A percentile compares a stretch with the other conserved stretches of the same genome.
These are phyloP conservation scores for Coemansia sp. DNA, from an alignment of 192 early-diverging fungal genomes.

Conservation along the genomic window DNA sequence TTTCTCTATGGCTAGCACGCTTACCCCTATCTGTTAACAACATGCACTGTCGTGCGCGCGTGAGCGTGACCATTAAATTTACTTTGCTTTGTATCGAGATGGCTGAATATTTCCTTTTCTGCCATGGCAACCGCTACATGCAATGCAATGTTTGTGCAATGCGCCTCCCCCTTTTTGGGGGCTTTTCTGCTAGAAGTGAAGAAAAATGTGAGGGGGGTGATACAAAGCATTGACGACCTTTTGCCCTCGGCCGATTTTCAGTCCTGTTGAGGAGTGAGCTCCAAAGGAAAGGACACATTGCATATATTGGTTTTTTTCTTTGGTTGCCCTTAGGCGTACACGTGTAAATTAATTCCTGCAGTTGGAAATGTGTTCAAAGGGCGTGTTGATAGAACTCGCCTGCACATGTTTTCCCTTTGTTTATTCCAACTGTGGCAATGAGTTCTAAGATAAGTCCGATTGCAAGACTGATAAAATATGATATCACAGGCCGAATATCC, in stretches of 20 bases:
- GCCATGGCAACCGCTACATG: conserved; percentile 8
- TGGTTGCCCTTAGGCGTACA: background rate
- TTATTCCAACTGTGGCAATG: background rate
- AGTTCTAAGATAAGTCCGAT: background rate
- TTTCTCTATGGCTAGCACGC: conserved; percentile 2
- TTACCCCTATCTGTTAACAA: background rate
- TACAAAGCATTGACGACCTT: background rate
- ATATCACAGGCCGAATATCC: background rate
- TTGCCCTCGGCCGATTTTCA: background rate
- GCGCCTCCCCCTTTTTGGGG: background rate
- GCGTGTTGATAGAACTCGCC: background rate
- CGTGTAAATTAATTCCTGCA: conserved; percentile 12
- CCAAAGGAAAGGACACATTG: background rate
- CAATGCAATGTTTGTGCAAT: conserved; percentile 13
- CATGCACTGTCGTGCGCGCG: conserved; percentile 7
- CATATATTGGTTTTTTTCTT: conserved; percentile 9
- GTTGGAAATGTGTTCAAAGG: conserved; percentile 4
- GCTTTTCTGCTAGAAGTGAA: background rate
- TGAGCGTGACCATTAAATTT: conserved; percentile 13
- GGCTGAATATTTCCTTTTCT: conserved; percentile 14
- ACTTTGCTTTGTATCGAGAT: conserved; percentile 2
- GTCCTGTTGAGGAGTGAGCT: background rate
- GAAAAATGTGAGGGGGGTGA: background rate
- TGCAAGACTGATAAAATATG: background rate
- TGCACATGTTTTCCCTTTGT: background rate